A percentile compares a stretch with the other conserved stretches of the same genome.
These are phyloP conservation scores for Triadica sebifera DNA, from an alignment of 345 rosid genomes.

Conservation along the genomic window DNA sequence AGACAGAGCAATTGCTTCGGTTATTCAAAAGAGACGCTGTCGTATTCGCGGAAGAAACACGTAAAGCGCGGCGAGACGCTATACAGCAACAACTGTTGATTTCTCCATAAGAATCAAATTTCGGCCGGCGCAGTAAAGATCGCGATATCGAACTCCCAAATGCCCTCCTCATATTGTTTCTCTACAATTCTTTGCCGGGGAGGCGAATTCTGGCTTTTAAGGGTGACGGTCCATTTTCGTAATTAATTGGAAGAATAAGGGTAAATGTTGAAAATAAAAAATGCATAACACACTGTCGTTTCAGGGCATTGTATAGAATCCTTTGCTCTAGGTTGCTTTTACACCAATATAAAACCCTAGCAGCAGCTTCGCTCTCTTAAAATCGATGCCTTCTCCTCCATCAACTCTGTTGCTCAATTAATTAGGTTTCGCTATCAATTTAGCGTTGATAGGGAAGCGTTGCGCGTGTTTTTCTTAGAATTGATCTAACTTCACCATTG, in stretches of 20 bases:
- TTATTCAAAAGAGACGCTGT: constrained; percentile 14
- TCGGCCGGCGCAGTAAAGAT: constrained; percentile 21
- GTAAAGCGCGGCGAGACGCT: constrained; percentile 32
- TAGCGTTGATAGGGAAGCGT: too few relatives aligned
- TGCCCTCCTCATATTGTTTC: constrained; percentile 15
- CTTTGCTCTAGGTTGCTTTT: neutral
- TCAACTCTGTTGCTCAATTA: neutral
- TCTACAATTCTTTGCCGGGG: neutral
- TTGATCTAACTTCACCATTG: neutral
- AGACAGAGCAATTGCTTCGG: neutral
- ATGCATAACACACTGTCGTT: neutral
- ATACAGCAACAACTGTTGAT: constrained; percentile 14
- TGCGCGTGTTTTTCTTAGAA: neutral
- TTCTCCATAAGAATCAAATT: constrained; percentile 9
- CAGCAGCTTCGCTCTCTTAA: neutral
- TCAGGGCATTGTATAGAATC: neutral
- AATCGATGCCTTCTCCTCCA: neutral
- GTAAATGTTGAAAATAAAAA: neutral
- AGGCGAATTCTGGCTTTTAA: neutral
- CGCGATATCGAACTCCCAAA: constrained; percentile 20
- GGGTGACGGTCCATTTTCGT: neutral
- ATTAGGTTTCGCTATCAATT: neutral
- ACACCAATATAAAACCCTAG: neutral
- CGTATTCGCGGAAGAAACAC: constrained; percentile 9
- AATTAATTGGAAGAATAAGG: neutral